Evolutionary conservation across 345 rosid species (phyloP), one percentile per base, ranked within the genome.

Genomic region (Gossypium herbaceum): DNA sequence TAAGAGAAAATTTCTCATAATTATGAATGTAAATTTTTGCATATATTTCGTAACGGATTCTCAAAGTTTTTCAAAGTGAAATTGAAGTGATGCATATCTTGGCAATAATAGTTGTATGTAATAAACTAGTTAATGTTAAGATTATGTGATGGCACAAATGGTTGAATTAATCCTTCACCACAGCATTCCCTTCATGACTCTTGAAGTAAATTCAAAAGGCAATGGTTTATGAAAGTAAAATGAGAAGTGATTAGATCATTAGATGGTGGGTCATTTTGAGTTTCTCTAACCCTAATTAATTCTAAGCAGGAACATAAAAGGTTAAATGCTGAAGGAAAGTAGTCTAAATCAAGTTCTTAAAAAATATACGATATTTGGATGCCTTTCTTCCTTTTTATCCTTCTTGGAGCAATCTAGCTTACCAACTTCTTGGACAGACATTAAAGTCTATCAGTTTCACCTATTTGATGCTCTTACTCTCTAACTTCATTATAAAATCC

Each of bases 361-460:
- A 12, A n/a, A 55, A 9, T 6, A 19, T 54, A n/a, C 39, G 24
- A 56, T 41, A 54, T 71, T 13, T 20, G 50, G 66, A 34, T 19
- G 48, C 51, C 51, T 59, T 20, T 12, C 41, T 55, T 57, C 25
- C 27, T 10, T 20, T 39, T 20, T 20, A 41, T 54, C 48, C 48
- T 34, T 55, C 17, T 57, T 57, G 65, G 65, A 72, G 67, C 67
- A 72, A 72, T 57, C 54, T 58, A 45, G 51, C 51, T 44, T 58
- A 43, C 75, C 75, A 43, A 72, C 65, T 72, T 41, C 25, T 58
- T 56, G 75, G 75, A n/a, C 54, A 39, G 39, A 56, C 75, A 43
- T 44, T 22, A 72, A 72, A 60, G 41, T 72, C 52, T 19, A 58
- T 60, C 54, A 47, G 17, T 72, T 58, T 44, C 65, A 72, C 16